Percentiles rank a stretch among this genome's conserved stretches.
Conservation (phyloP, 2,329 filamentous ascomycete species). For the Thielaviopsis populi region DNA sequence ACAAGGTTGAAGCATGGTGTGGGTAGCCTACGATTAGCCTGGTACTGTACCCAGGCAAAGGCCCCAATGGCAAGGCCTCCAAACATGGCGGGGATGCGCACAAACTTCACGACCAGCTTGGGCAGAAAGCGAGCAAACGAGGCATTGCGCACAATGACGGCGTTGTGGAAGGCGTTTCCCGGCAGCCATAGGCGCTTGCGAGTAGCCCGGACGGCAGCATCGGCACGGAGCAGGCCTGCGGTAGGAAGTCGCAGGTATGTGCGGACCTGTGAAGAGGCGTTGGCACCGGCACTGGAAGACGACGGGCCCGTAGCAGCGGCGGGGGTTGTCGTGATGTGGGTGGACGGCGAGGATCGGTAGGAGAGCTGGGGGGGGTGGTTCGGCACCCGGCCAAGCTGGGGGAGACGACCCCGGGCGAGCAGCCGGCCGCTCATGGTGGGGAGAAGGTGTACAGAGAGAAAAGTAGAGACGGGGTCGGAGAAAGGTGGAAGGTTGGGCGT, state of each 20-base stretch:
- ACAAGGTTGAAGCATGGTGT: not conserved
- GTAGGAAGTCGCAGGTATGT: constrained; percentile 44
- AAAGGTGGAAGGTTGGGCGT: not conserved
- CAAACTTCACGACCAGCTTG: constrained; percentile 79
- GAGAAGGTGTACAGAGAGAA: not conserved
- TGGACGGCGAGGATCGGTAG: not conserved
- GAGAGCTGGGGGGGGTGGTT: constrained; percentile 9
- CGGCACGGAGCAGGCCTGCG: constrained; percentile 52
- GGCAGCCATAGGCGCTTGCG: constrained; percentile 59
- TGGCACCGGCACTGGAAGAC: not conserved
- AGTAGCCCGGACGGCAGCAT: constrained; percentile 46
- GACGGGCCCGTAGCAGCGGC: not conserved
- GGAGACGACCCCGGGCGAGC: constrained; percentile 15
- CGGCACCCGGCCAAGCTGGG: constrained; percentile 14
- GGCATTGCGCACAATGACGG: constrained; percentile 46
- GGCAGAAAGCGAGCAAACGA: constrained; percentile 58
- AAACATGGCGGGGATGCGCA: constrained; percentile 77
- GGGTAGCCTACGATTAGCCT: constrained; percentile 59
- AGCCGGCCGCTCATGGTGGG: constrained; percentile 16
- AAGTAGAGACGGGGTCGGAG: not conserved
- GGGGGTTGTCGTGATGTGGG: not conserved
- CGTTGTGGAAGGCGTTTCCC: constrained; percentile 74
- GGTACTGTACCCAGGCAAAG: constrained; percentile 87
- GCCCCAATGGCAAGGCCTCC: constrained; percentile 77
- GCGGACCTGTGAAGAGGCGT: not conserved